A percentile compares a stretch with the other conserved stretches of the same genome.
Evolutionary conservation across 2,329 filamentous ascomycete species (phyloP).

Genomic region (Stachybotrys chlorohalonatus): DNA sequence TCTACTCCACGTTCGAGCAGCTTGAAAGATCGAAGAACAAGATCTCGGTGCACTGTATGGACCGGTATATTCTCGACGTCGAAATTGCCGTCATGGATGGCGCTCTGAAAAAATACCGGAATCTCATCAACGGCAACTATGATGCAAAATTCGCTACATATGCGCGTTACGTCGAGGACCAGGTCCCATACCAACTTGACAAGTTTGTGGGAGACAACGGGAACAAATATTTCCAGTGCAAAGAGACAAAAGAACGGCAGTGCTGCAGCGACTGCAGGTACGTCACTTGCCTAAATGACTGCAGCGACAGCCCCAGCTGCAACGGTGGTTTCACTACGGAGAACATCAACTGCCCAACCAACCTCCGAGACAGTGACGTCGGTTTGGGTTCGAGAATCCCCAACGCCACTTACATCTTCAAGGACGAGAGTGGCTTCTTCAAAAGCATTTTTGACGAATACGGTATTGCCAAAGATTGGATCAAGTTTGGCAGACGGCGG

Average conservation of each 20-base stretch:
- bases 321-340: not conserved
- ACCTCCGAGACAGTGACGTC: not conserved
- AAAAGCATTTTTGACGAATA: constrained; percentile 8
- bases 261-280: constrained; percentile 4
- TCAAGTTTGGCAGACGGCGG: not conserved
- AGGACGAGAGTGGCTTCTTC: constrained; percentile 9
- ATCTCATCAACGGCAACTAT: constrained; percentile 6
- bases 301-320: constrained; percentile 2
- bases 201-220: constrained; percentile 4
- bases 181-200: constrained; percentile 5
- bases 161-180: constrained; percentile 4
- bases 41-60: constrained; percentile 4
- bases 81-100: constrained; percentile 5
- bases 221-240: constrained; percentile 6
- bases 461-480: not conserved
- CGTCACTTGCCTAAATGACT: constrained; percentile 1
- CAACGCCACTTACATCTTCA: constrained; percentile 7
- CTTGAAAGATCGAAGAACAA: constrained; percentile 2
- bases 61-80: constrained; percentile 4
- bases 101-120: constrained; percentile 5
- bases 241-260: constrained; percentile 1
- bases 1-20: constrained; percentile 15
- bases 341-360: constrained; percentile 6
- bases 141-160: constrained; percentile 7
- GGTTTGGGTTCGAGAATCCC: constrained; percentile 1